phyloP scores from a whole-genome alignment of 2,329 filamentous ascomycete genomes.

The Paraphaeosphaeria sporulosa region DNA sequence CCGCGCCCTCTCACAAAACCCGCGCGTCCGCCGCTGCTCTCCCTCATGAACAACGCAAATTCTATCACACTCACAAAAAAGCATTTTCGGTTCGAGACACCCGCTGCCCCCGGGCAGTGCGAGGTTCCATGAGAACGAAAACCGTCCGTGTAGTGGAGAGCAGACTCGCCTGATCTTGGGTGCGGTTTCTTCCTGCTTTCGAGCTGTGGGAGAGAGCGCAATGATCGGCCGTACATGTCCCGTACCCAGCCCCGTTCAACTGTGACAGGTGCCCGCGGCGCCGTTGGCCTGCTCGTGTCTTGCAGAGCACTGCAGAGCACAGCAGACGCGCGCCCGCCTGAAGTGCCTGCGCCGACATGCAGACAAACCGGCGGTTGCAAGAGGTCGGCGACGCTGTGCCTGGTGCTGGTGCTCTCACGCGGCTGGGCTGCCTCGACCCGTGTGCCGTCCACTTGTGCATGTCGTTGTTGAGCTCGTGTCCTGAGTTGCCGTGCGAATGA shows the following conservation, averaged over 20 bases:
- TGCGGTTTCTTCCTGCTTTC: slow-evolving; percentile 61
- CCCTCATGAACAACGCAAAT: slow-evolving; percentile 65
- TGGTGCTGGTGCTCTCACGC: too few species aligned
- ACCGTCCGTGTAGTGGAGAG: slow-evolving; percentile 66
- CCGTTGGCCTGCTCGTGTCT: too few species aligned
- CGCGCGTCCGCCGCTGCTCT: slow-evolving; percentile 45
- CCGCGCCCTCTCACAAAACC: slow-evolving; percentile 35
- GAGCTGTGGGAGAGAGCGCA: slow-evolving; percentile 63
- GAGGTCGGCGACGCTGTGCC: too few species aligned
- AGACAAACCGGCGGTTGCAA: too few species aligned
- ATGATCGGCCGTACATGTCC: slow-evolving; percentile 64
- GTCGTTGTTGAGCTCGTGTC: too few species aligned
- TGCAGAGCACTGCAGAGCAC: too few species aligned
- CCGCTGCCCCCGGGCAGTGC: slow-evolving; percentile 46
- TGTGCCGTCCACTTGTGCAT: background rate
- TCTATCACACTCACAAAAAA: slow-evolving; percentile 61
- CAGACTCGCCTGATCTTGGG: slow-evolving; percentile 62
- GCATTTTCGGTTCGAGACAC: slow-evolving; percentile 63
- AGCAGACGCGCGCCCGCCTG: too few species aligned
- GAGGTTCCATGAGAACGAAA: slow-evolving; percentile 64
- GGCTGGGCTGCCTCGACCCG: background rate
- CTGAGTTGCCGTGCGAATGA: background rate
- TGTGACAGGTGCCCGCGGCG: too few species aligned
- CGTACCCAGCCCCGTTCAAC: background rate
- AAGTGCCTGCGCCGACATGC: too few species aligned